Conservation (phyloP, 1,284 basidiomycete genomes). For the Leccinum subfulvum region DNA sequence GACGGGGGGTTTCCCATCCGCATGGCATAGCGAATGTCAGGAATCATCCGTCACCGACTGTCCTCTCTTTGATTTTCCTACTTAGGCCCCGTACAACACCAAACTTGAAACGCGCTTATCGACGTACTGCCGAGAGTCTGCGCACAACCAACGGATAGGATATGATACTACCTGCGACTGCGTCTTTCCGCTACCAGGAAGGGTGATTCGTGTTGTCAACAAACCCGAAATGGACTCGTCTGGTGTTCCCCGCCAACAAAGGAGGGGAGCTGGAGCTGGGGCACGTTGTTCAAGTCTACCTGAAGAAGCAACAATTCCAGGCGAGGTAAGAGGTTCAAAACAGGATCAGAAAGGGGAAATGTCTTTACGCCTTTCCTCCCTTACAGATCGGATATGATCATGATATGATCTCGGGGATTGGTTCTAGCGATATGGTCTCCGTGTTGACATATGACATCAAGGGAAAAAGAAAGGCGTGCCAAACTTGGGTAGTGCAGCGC, state of each 20-base stretch:
- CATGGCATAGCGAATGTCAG: neutral
- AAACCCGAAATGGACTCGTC: neutral
- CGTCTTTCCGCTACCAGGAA: neutral
- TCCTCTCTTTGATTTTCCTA: neutral
- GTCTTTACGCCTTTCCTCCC: neutral
- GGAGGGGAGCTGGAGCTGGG: neutral
- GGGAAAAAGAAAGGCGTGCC: neutral
- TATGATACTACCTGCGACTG: neutral
- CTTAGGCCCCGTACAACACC: neutral
- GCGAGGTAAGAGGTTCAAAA: neutral
- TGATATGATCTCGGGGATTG: neutral
- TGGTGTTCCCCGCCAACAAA: neutral
- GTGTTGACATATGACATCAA: neutral
- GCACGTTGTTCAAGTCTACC: neutral
- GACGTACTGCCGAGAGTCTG: neutral
- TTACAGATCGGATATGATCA: slow-evolving; percentile 1
- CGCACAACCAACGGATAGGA: neutral
- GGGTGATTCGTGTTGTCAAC: neutral
- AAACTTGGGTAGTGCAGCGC: neutral
- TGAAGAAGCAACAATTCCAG: neutral
- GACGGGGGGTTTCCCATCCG: neutral
- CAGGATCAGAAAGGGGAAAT: neutral
- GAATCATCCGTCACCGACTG: neutral
- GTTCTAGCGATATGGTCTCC: neutral
- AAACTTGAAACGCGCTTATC: neutral